These are phyloP conservation scores for Helianthus tuberosus DNA, from an alignment of 129 eudicot species.

Conservation along the genomic window DNA sequence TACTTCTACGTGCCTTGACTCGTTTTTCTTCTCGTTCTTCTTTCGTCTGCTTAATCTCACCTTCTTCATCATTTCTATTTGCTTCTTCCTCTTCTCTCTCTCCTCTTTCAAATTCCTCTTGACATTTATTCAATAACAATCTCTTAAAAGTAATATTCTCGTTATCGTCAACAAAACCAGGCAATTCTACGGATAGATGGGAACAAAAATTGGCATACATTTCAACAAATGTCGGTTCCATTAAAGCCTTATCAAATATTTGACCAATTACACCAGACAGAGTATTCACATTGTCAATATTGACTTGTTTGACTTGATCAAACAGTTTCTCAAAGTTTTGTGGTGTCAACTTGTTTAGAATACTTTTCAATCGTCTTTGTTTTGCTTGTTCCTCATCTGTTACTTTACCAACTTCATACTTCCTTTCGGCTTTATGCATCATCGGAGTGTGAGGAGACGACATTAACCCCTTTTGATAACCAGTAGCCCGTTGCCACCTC, in stretches of 20 bases:
- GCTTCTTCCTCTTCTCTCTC: constrained; percentile 87
- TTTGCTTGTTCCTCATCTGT: constrained; percentile 85
- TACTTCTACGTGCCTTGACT: constrained; percentile 65
- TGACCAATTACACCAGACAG: constrained; percentile 65
- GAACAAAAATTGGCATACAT: constrained; percentile 80
- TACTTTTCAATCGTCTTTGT: constrained; percentile 79
- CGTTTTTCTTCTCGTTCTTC: constrained; percentile 83
- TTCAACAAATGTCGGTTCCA: constrained; percentile 74
- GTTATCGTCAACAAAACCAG: constrained; percentile 62
- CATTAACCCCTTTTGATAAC: constrained; percentile 68
- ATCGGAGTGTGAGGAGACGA: constrained; percentile 74
- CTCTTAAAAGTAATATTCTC: constrained; percentile 36
- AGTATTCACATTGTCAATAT: constrained; percentile 59
- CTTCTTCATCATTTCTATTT: constrained; percentile 74
- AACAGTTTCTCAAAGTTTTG: constrained; percentile 90
- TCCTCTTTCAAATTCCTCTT: constrained; percentile 93
- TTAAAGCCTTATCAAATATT: constrained; percentile 82
- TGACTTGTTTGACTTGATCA: constrained; percentile 81
- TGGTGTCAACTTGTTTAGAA: constrained; percentile 83
- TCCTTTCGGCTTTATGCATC: constrained; percentile 90
- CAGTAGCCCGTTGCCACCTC: constrained; percentile 78
- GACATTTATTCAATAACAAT: constrained; percentile 70
- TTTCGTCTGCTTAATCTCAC: constrained; percentile 66
- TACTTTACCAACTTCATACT: constrained; percentile 85
- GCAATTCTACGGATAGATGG: constrained; percentile 72